Conservation (phyloP, 352 stramenopile genomes). For the Pythium plurisporium region DNA sequence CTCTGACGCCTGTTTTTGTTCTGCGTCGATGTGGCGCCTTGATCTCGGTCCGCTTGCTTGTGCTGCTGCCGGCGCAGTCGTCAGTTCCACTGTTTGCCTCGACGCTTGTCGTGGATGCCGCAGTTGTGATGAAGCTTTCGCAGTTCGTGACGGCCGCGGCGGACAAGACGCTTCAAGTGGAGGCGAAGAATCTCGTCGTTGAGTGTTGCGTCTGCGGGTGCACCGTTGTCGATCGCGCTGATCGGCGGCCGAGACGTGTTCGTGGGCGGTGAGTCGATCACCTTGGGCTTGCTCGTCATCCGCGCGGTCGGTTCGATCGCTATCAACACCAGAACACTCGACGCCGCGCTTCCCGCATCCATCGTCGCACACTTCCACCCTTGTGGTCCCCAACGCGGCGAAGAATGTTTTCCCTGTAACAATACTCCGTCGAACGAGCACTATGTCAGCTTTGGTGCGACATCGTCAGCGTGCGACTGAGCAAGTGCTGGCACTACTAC, state of each 20-base stretch:
- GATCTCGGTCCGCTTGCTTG: constrained; percentile 32
- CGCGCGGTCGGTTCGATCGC: constrained; percentile 47
- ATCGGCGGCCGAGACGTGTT: constrained; percentile 53
- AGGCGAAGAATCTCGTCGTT: constrained; percentile 19
- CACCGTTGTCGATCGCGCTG: constrained; percentile 27
- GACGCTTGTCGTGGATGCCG: constrained; percentile 54
- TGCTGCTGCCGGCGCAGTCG: constrained; percentile 36
- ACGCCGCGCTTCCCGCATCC: neutral
- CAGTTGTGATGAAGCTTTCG: constrained; percentile 34
- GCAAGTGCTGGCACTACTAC: too few species aligned
- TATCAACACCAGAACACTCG: constrained; percentile 21
- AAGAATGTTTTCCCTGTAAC: constrained; percentile 53
- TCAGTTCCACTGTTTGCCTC: constrained; percentile 32
- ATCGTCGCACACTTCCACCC: constrained; percentile 44
- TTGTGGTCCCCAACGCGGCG: constrained; percentile 26
- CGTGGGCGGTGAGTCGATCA: constrained; percentile 35
- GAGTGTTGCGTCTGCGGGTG: neutral
- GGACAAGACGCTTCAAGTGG: constrained; percentile 40
- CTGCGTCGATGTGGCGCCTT: too few species aligned
- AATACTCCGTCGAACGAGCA: constrained; percentile 69
- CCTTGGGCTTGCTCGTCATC: constrained; percentile 45
- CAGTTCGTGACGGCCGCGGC: constrained; percentile 38
- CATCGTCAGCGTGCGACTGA: constrained; percentile 56
- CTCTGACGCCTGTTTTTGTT: too few species aligned
- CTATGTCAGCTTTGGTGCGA: constrained; percentile 47